Base-by-base conservation (phyloP, 1,284 basidiomycete species). In the Marasmius oreades region DNA sequence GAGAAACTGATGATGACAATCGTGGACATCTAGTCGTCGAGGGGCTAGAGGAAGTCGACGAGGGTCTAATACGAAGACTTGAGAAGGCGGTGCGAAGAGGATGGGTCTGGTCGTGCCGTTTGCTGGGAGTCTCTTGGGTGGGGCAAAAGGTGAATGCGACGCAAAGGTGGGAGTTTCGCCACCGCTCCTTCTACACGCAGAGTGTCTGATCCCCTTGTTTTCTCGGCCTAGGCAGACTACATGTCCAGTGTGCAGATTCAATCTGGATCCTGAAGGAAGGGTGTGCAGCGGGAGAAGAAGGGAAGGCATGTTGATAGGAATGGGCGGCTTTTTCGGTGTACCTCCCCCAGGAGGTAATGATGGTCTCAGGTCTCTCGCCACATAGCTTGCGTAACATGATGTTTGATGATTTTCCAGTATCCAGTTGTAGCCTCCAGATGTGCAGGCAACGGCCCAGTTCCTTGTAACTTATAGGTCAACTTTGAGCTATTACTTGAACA, bases 151-250 rank as follows among this genome's bases (percentile, higher is more conserved):
- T 31, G 72, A 70, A 23, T 64, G 64, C 20, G 68, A 66, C n/a
- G 59, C 59, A 7, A 58, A 63, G n/a, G 57, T 57, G 16, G 56
- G 61, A 62, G 58, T 11, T 67, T 60, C 16, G 58, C 59, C 48
- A 60, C 55, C 0, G 59, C 62, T 20, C 51, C 59, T 34, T 36
- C 62, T 58, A 47, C 65, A 92, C 63, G 79, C 85, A 2, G 75
- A 82, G 0, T 92, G 88, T 69, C 77, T 92, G 23, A 67, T 87
- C 2, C 89, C 89, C 0, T 92, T 89, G 89, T 91, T 91, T 68
- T 82, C 87, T 6, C 76, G 85, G 56, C 86, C 86, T 11, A 77
- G 76, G 46, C 86, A 88, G 61, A 90, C 89, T 26, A 91, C 89
- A 1, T 92, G 89, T 63, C 89, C 89, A 0, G 86, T 86, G 0